A percentile compares a stretch with the other conserved stretches of the same genome.
These are phyloP conservation scores for Haplosporangium gracile DNA, from an alignment of 192 early-diverging fungal species.

Conservation along the genomic window DNA sequence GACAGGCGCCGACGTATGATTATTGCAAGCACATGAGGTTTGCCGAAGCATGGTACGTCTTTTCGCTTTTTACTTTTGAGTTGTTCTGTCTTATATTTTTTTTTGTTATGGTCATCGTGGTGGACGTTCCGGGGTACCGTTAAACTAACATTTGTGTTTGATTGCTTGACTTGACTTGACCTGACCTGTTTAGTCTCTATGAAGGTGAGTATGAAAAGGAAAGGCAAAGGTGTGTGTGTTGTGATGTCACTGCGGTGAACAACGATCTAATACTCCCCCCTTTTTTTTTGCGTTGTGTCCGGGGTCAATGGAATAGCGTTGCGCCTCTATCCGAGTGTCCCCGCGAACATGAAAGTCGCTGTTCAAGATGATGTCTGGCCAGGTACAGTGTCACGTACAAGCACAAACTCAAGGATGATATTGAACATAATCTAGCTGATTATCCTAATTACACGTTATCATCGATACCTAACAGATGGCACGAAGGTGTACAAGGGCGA, in stretches of 20 bases:
- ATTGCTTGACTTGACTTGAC: not conserved
- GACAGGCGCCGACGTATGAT: slow-evolving; percentile 18
- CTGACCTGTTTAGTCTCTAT: slow-evolving; percentile 8
- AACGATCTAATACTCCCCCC: not conserved
- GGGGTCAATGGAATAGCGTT: slow-evolving; percentile 40
- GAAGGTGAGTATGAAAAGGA: not conserved
- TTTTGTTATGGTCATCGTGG: too few species aligned
- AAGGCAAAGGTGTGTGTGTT: not conserved
- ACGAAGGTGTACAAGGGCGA: slow-evolving; percentile 56
- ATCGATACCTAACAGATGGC: slow-evolving; percentile 18
- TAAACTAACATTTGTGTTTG: not conserved
- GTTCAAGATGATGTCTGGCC: slow-evolving; percentile 60
- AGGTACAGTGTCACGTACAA: not conserved
- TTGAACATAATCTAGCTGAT: not conserved
- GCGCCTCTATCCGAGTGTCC: slow-evolving; percentile 56
- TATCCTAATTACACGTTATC: not conserved
- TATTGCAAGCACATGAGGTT: slow-evolving; percentile 20
- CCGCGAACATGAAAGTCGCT: slow-evolving; percentile 58
- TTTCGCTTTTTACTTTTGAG: not conserved
- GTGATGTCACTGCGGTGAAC: not conserved
- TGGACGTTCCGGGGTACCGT: too few species aligned
- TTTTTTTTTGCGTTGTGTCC: not conserved
- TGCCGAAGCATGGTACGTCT: slow-evolving; percentile 19
- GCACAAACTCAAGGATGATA: not conserved
- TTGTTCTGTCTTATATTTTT: not conserved